phyloP scores from a whole-genome alignment of 2,329 filamentous ascomycete species.

The Calonectria pauciramosa region DNA sequence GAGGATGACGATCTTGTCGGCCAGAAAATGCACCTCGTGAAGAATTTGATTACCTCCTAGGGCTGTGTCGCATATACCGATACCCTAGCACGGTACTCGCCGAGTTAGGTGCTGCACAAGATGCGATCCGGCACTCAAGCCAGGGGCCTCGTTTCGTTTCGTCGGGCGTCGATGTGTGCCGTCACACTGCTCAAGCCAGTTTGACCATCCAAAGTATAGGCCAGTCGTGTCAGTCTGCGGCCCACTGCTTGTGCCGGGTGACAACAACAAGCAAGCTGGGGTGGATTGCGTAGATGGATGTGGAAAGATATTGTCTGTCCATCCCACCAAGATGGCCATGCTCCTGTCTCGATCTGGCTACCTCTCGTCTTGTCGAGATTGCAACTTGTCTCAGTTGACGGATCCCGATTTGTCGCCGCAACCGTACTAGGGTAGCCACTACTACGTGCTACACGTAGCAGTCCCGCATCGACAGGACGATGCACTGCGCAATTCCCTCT shows the following conservation, averaged over 20 bases:
- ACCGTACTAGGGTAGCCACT: conserved; percentile 19
- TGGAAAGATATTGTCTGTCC: conserved; percentile 13
- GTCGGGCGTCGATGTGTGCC: conserved; percentile 35
- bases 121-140: conserved; percentile 42
- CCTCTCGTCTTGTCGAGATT: conserved; percentile 26
- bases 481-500: conserved; percentile 30
- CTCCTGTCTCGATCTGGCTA: conserved; percentile 31
- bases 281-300: conserved; percentile 1
- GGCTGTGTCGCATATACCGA: conserved; percentile 36
- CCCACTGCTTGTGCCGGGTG: conserved; percentile 23
- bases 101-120: conserved; percentile 39
- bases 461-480: conserved; percentile 24
- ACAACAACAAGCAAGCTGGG: conserved; percentile 20
- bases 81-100: conserved; percentile 41
- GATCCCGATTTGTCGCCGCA: conserved; percentile 39
- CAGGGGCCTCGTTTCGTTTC: conserved; percentile 35
- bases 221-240: conserved; percentile 31
- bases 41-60: conserved; percentile 23
- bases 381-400: conserved; percentile 39
- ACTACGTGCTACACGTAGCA: conserved; percentile 16
- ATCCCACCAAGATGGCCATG: conserved; percentile 23
- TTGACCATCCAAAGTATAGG: conserved; percentile 31
- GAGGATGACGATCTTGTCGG: not conserved
- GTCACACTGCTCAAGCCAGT: conserved; percentile 39
- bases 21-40: conserved; percentile 10